A percentile compares a stretch with the other conserved stretches of the same genome.
Evolutionary conservation across 2,329 filamentous ascomycete species (phyloP).

Genomic region (Fulvia fulva): DNA sequence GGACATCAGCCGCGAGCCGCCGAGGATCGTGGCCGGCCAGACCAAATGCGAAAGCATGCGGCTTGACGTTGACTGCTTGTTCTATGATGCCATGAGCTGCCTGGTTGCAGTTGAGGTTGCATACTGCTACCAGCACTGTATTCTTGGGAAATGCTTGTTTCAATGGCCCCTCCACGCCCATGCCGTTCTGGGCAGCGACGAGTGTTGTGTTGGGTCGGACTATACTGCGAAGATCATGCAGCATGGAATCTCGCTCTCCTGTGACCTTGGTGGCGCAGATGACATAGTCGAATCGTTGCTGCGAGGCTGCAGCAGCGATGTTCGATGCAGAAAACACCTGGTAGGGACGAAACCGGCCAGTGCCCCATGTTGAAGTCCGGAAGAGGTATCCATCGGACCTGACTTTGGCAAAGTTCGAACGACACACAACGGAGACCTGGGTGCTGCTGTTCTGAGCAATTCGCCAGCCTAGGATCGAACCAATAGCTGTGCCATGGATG

Average conservation of each 20-base stretch:
- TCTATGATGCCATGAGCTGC: constrained; percentile 18
- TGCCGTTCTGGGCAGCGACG: constrained; percentile 25
- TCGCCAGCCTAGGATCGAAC: constrained; percentile 25
- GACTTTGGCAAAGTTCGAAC: constrained; percentile 23
- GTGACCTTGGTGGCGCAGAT: constrained; percentile 26
- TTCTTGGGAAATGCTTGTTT: constrained; percentile 18
- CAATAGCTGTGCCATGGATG: constrained; percentile 13
- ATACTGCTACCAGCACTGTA: constrained; percentile 22
- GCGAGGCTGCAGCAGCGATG: neutral
- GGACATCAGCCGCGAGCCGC: neutral
- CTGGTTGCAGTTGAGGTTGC: constrained; percentile 24
- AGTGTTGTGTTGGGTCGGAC: constrained; percentile 18
- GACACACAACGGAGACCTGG: constrained; percentile 23
- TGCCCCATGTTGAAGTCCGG: constrained; percentile 23
- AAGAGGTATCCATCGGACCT: constrained; percentile 15
- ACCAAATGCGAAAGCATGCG: constrained; percentile 18
- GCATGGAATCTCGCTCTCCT: constrained; percentile 8
- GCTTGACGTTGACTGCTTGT: constrained; percentile 18
- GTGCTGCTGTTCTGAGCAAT: constrained; percentile 21
- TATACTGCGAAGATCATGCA: constrained; percentile 13
- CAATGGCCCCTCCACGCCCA: constrained; percentile 23
- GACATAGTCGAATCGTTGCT: constrained; percentile 22
- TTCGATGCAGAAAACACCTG: constrained; percentile 14
- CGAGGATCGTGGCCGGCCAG: constrained; percentile 3
- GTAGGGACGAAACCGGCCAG: constrained; percentile 20